Base-by-base conservation (phyloP, 495 filamentous ascomycete genomes). In the Penicillium nucicola region DNA sequence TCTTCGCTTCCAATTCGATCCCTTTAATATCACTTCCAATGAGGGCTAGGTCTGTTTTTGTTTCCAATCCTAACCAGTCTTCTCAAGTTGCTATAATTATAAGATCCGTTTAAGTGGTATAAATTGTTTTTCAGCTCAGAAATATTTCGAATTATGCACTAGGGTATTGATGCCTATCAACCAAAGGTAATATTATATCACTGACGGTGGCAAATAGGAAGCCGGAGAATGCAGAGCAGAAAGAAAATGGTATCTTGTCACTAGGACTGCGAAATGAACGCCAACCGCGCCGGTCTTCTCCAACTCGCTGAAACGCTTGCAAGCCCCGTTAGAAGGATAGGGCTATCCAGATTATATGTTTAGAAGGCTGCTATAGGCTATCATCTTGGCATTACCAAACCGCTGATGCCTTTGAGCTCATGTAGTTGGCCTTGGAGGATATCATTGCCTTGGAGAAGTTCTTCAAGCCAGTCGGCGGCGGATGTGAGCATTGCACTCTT, bases 401-500 rank as follows among this genome's bases (percentile, higher is more conserved):
- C 70, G 45, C 72, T 68, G 53, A 71, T 67, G 38, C 66, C 45
- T 55, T 75, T 71, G 32, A 76, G 46, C 47, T 76, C 66, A 13
- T 69, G 61, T 46, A 85, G 50, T 58, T 78, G 66, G 14, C 53
- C 53, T 49, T 67, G 60, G 41, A 86, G 59, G 8, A 68, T 60
- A 18, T 82, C 68, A 63, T 93, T 93, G 2, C 84, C 87, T 35
- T 72, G 69, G 33, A 88, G 55, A n/a, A 92, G 58, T 17, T 83
- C 77, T 40, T 89, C 81, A n/a, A 96, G 67, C 76, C 83, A 92
- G 49, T 86, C 82, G 14, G 81, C 85, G 5, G 86, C 77, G 58
- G 86, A 80, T 12, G 78, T 79, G 33, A 95, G 75, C 66, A 86
- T 82, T n/a, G 78, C 80, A 54, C 86, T 88, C 69, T 92, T 93